Evolutionary conservation across 768 basidiomycete genomes (phyloP).

Genomic region (Ramaria sp.): DNA sequence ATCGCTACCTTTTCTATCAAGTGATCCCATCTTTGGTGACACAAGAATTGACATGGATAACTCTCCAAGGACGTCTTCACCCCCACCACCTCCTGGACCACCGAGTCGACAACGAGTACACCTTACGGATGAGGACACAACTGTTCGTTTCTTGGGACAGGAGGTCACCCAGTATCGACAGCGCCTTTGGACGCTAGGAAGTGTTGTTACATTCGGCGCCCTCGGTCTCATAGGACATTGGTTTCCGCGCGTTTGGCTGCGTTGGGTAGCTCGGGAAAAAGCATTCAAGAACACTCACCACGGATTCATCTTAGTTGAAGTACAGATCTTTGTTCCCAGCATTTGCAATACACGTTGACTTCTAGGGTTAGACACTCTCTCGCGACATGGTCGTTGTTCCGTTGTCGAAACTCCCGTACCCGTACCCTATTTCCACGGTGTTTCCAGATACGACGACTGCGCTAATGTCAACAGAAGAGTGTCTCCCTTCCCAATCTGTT

Average conservation of each 20-base stretch:
- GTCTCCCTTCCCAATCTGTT: background rate
- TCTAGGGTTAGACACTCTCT: constrained; percentile 58
- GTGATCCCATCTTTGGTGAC: constrained; percentile 76
- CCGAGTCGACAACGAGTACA: constrained; percentile 81
- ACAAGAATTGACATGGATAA: constrained; percentile 74
- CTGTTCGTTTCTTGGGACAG: constrained; percentile 81
- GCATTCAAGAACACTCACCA: constrained; percentile 62
- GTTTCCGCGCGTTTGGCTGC: constrained; percentile 88
- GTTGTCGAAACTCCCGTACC: constrained; percentile 56
- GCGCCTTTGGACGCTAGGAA: constrained; percentile 60
- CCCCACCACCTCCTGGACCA: constrained; percentile 69
- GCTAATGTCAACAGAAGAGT: background rate
- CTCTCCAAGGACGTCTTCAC: constrained; percentile 37
- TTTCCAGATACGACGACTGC: constrained; percentile 38
- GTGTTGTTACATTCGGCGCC: constrained; percentile 57
- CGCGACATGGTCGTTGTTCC: constrained; percentile 75
- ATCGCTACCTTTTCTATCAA: constrained; percentile 55
- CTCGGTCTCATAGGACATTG: constrained; percentile 82
- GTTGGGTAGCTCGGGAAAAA: constrained; percentile 73
- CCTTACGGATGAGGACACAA: constrained; percentile 82
- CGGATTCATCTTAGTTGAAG: constrained; percentile 87
- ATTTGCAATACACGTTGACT: constrained; percentile 8
- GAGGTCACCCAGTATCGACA: constrained; percentile 53
- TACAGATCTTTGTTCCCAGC: constrained; percentile 26
- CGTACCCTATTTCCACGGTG: constrained; percentile 69